Evolutionary conservation across 495 filamentous ascomycete species (phyloP).

Genomic region (Penicillium lagena): DNA sequence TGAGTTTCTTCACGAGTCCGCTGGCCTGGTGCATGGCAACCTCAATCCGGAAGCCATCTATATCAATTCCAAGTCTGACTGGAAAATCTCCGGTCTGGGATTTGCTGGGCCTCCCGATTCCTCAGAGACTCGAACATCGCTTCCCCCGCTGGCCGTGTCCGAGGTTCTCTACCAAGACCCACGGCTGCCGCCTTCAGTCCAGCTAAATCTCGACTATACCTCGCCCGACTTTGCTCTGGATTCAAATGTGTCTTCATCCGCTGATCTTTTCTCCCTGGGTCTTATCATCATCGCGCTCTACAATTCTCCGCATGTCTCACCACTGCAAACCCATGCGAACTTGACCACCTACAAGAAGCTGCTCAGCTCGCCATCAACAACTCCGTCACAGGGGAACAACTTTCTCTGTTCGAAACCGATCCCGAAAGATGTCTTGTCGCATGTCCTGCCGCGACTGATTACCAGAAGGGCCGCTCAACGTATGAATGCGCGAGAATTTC

Average conservation of each 20-base stretch:
- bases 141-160: slow-evolving; percentile 69
- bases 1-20: slow-evolving; percentile 95
- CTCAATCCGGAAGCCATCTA: slow-evolving; percentile 93
- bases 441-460: slow-evolving; percentile 75
- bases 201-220: slow-evolving; percentile 86
- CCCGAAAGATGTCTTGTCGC: slow-evolving; percentile 66
- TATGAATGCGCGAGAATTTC: slow-evolving; percentile 85
- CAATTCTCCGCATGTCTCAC: slow-evolving; percentile 85
- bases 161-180: slow-evolving; percentile 82
- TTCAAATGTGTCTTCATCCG: slow-evolving; percentile 67
- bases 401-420: slow-evolving; percentile 73
- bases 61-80: slow-evolving; percentile 95
- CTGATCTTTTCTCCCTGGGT: slow-evolving; percentile 91
- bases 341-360: slow-evolving; percentile 75
- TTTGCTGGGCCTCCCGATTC: slow-evolving; percentile 74
- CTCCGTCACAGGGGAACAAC: slow-evolving; percentile 72
- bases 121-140: slow-evolving; percentile 59
- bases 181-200: slow-evolving; percentile 74
- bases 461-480: slow-evolving; percentile 80
- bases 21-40: slow-evolving; percentile 88
- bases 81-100: slow-evolving; percentile 92
- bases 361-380: slow-evolving; percentile 66
- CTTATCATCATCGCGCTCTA: slow-evolving; percentile 85
- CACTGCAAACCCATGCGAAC: slow-evolving; percentile 73
- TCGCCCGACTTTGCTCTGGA: slow-evolving; percentile 93